These are phyloP conservation scores for Digitaria exilis DNA, from an alignment of 202 grass and related monocot species.

Conservation along the genomic window DNA sequence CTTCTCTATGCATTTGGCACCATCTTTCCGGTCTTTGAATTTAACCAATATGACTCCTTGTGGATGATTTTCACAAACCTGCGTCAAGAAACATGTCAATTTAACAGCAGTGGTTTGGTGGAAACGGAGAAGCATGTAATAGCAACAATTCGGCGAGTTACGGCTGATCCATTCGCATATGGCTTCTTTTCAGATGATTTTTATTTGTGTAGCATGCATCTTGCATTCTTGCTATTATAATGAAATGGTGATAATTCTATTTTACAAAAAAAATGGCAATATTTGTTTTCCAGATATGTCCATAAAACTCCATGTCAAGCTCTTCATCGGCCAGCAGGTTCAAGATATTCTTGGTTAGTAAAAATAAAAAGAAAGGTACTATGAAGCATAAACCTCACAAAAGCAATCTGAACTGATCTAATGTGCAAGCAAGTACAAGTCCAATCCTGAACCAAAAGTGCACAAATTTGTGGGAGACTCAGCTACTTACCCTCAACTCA, in stretches of 20 bases:
- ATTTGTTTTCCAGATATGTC: neutral
- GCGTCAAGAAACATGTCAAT: conserved; percentile 40
- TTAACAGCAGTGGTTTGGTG: neutral
- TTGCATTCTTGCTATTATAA: no score
- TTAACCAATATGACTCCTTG: conserved; percentile 95
- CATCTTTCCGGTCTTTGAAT: conserved; percentile 90
- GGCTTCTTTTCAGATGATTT: neutral
- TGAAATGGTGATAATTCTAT: neutral
- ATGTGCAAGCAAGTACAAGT: neutral
- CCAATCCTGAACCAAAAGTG: neutral
- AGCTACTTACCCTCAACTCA: conserved; percentile 77
- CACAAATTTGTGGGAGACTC: neutral
- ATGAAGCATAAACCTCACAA: neutral
- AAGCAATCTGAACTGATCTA: conserved; percentile 17
- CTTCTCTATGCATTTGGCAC: conserved; percentile 75
- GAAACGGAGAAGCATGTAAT: neutral
- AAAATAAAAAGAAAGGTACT: conserved; percentile 31
- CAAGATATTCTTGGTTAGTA: conserved; percentile 40
- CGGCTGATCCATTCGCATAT: neutral
- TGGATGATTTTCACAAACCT: conserved; percentile 99
- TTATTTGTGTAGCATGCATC: neutral
- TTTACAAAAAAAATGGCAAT: neutral
- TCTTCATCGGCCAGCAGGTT: conserved; percentile 71
- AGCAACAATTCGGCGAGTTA: neutral
- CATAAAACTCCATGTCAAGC: conserved; percentile 30